Conservation (phyloP, 1,284 basidiomycete species). For the Microbotryum silenes-acaulis region DNA sequence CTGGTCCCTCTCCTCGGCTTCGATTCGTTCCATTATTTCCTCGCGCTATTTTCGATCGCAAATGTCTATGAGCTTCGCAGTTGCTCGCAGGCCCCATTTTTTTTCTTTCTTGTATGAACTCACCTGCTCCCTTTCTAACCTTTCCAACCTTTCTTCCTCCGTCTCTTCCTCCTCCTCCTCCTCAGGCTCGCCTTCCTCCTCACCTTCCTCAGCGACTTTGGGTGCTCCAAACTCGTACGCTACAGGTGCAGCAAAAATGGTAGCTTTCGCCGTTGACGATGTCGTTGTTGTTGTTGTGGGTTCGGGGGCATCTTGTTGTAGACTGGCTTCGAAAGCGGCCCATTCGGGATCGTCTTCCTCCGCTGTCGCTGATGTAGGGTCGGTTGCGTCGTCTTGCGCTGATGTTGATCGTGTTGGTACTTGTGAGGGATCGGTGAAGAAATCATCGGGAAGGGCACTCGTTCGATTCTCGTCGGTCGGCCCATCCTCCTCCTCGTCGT, state of each 20-base stretch:
- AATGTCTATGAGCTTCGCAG: too few relatives aligned
- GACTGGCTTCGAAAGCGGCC: slow-evolving; percentile 22
- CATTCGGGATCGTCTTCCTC: slow-evolving; percentile 24
- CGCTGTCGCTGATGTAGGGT: background rate
- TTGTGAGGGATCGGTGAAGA: slow-evolving; percentile 66
- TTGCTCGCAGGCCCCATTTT: too few relatives aligned
- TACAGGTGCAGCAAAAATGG: slow-evolving; percentile 25
- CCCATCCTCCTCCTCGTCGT: background rate
- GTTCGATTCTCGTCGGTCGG: background rate
- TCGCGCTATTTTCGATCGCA: slow-evolving; percentile 5
- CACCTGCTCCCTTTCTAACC: slow-evolving; percentile 21
- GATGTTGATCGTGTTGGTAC: slow-evolving; percentile 43
- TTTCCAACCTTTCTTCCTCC: slow-evolving; percentile 21
- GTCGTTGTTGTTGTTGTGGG: background rate
- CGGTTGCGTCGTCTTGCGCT: slow-evolving; percentile 44
- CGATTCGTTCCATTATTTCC: slow-evolving; percentile 28
- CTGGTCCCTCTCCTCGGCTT: slow-evolving; percentile 30
- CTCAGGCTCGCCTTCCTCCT: background rate
- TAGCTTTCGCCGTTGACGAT: slow-evolving; percentile 10
- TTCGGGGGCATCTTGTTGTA: slow-evolving; percentile 3
- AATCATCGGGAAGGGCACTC: slow-evolving; percentile 54
- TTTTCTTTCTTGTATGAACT: too few relatives aligned
- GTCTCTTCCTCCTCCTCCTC: slow-evolving; percentile 15
- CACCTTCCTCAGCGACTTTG: slow-evolving; percentile 16
- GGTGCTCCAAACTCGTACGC: slow-evolving; percentile 32